Evolutionary conservation across 225 moss, liverwort and hornwort species (phyloP), one percentile per base, ranked within the genome.

Genomic region (Rhytidiadelphus loreus): DNA sequence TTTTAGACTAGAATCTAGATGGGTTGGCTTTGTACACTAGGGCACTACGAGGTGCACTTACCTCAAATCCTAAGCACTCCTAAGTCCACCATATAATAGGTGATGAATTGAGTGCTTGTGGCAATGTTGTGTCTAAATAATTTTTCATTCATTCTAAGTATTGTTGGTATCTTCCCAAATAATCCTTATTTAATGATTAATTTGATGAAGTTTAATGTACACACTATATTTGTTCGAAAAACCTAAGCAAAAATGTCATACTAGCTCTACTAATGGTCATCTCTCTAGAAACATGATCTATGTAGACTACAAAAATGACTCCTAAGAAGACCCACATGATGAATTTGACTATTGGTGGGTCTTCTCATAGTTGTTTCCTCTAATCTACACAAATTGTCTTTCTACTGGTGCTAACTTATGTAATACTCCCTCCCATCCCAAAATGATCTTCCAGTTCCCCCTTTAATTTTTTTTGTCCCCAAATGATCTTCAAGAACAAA

Each of bases 341-440:
- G 3, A 75, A 33, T 50, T 33, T 21, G 8, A 33, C 21, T 50
- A 21, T 0, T 0, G 0, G 5, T 50, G 32, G 12, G 0, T 7
- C 6, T 75, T 50, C 0, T 32, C 7, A 21, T 50, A 75, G 6
- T 50, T 11, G 30, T 32, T 48, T 75, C 2, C 0, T 2, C 4
- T 50, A 32, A 21, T 50, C 7, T 21, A 7, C 0, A 0, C 3
- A 3, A 6, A 41, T 20, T 8, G 41, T 25, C 8, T 25, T 46
- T 71, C 8, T 71, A 14, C 3, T 22, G n/a, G 21, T 37, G 2
- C 9, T 28, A 43, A 29, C 17, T 28, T 44, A 3, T 29, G 9
- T 6, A 13, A 71, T 43, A 28, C 11, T 23, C 9, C 26, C 9
- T n/a, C 12, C 12, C 9, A 12, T 59, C 8, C 59, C 11, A 4